Conservation (phyloP, 768 basidiomycete species). For the Arthromyces matolae region DNA sequence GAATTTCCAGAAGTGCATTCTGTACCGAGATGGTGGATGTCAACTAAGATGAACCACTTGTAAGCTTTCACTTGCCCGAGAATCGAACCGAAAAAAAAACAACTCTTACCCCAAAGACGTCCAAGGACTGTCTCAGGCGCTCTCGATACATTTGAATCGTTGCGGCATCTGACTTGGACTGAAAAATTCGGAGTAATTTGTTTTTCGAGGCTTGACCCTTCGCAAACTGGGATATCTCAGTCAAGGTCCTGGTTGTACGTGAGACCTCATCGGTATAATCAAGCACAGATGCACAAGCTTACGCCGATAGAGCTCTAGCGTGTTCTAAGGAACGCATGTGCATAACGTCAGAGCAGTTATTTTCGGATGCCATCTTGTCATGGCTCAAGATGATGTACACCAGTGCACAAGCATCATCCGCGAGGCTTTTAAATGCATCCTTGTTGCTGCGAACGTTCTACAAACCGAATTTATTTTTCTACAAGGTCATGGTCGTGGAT, state of each 20-base stretch:
- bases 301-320: too few relatives aligned
- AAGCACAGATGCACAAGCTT: too few relatives aligned
- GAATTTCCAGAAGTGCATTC: neutral
- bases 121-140: slow-evolving; percentile 6
- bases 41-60: too few relatives aligned
- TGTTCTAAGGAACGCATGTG: too few relatives aligned
- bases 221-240: slow-evolving; percentile 1
- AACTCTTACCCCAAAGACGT: slow-evolving; percentile 4
- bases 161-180: slow-evolving; percentile 6
- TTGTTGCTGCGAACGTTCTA: slow-evolving; percentile 11
- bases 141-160: slow-evolving; percentile 10
- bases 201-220: slow-evolving; percentile 1
- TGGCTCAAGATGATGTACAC: slow-evolving; percentile 8
- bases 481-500: neutral
- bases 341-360: too few relatives aligned
- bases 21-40: slow-evolving; percentile 7
- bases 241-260: slow-evolving; percentile 5
- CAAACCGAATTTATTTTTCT: neutral
- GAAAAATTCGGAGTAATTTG: neutral
- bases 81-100: too few relatives aligned
- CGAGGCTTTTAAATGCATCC: slow-evolving; percentile 8
- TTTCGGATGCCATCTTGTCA: too few relatives aligned
- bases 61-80: too few relatives aligned
- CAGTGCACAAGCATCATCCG: slow-evolving; percentile 10
- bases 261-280: too few relatives aligned